A percentile compares a stretch with the other conserved stretches of the same genome.
phyloP scores from a whole-genome alignment of 1,284 basidiomycete genomes.

The Fomitiporia mediterranea region DNA sequence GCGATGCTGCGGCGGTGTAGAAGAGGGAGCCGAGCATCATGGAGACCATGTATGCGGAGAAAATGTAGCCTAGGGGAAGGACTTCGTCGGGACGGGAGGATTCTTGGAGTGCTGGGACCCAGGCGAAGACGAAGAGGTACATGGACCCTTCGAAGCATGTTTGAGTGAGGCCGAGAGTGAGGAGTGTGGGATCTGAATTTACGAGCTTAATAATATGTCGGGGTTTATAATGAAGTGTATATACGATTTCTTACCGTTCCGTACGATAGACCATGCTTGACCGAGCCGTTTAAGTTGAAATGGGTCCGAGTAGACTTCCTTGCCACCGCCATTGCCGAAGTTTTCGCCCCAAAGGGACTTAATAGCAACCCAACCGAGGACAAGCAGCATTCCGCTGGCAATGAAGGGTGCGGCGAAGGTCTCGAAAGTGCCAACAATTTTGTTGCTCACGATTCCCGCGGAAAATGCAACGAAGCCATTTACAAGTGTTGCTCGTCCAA shows the following conservation, averaged over 20 bases:
- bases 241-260: conserved; percentile 43
- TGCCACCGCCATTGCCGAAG: conserved; percentile 46
- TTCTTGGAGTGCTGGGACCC: conserved; percentile 72
- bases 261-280: conserved; percentile 55
- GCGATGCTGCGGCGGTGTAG: conserved; percentile 38
- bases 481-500: conserved; percentile 65
- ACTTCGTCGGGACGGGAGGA: conserved; percentile 34
- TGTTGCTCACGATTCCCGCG: conserved; percentile 57
- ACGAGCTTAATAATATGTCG: conserved; percentile 13
- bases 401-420: conserved; percentile 59
- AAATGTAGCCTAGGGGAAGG: conserved; percentile 70
- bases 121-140: conserved; percentile 79
- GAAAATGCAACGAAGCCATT: conserved; percentile 67
- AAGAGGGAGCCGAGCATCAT: conserved; percentile 75
- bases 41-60: conserved; percentile 72
- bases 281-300: conserved; percentile 51
- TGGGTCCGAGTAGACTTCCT: conserved; percentile 32
- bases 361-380: conserved; percentile 54
- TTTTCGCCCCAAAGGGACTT: conserved; percentile 60
- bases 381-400: conserved; percentile 52
- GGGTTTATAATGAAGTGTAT: too few relatives aligned
- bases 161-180: conserved; percentile 68
- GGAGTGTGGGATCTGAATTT: conserved; percentile 49
- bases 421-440: conserved; percentile 22
- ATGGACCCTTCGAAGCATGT: conserved; percentile 78